Evolutionary conservation across 148 eudicot genomes (phyloP).

Genomic region (Fagopyrum homotropicum): DNA sequence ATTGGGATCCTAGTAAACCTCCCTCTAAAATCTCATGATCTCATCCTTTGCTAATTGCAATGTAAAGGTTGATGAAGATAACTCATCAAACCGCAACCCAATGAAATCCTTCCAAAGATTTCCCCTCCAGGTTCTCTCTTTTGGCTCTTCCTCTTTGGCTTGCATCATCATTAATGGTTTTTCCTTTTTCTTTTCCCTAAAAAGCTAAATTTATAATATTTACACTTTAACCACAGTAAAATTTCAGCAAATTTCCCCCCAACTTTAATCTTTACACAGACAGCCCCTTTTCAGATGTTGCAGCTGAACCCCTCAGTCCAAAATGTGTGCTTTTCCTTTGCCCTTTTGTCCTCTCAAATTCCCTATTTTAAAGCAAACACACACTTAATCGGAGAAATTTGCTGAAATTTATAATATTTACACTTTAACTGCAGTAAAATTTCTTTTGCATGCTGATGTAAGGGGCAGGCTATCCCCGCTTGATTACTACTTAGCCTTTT

Average conservation of each 20-base stretch:
- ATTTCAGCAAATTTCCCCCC: slow-evolving; percentile 19
- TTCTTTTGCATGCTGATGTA: no score
- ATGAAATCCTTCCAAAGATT: slow-evolving; percentile 27
- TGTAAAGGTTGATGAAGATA: not conserved
- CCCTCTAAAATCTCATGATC: slow-evolving; percentile 4
- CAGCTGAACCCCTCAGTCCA: slow-evolving; percentile 1
- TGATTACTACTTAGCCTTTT: no score
- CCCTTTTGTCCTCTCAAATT: slow-evolving; percentile 14
- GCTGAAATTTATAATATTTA: no score
- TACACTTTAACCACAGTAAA: not conserved
- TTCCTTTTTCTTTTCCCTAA: slow-evolving; percentile 8
- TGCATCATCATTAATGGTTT: slow-evolving; percentile 37
- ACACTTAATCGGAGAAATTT: no score
- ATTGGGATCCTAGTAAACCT: slow-evolving; percentile 10
- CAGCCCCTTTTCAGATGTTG: slow-evolving; percentile 7
- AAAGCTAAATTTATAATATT: not conserved
- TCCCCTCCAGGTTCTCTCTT: slow-evolving; percentile 21
- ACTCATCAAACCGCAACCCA: slow-evolving; percentile 18
- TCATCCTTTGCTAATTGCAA: not conserved
- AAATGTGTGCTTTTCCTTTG: slow-evolving; percentile 20
- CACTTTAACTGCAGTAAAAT: no score
- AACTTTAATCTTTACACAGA: not conserved
- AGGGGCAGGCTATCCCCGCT: no score
- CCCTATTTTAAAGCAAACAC: slow-evolving; percentile 10
- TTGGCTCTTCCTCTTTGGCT: slow-evolving; percentile 20